Percentiles rank a stretch among this genome's conserved stretches.
Evolutionary conservation across 1,284 basidiomycete species (phyloP).

Genomic region (Chalciporus sp.): DNA sequence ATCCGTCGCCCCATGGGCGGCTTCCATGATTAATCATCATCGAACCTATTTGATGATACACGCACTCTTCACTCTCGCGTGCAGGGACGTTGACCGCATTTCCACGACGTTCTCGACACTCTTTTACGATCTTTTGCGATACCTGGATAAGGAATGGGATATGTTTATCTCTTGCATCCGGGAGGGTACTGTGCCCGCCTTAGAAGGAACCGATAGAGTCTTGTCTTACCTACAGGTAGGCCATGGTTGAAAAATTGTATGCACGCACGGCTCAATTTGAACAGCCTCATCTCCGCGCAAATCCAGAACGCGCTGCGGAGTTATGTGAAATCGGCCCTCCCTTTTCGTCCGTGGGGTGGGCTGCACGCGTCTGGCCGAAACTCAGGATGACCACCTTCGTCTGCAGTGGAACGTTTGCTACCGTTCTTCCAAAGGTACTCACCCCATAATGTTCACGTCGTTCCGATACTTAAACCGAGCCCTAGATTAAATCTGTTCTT

Average conservation of each 20-base stretch:
- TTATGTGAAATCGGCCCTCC: slow-evolving; percentile 15
- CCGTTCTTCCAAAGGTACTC: slow-evolving; percentile 1
- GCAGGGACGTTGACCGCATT: slow-evolving; percentile 4
- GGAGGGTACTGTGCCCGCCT: slow-evolving; percentile 10
- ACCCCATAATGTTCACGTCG: no score
- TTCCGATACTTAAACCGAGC: not conserved
- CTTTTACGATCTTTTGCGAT: slow-evolving; percentile 12
- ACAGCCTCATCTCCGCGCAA: not conserved
- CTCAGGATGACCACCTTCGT: not conserved
- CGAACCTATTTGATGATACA: slow-evolving; percentile 12
- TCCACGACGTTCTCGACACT: not conserved
- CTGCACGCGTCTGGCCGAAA: slow-evolving; percentile 10
- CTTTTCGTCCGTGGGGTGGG: slow-evolving; percentile 16
- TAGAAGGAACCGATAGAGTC: slow-evolving; percentile 8
- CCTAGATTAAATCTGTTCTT: slow-evolving; percentile 2
- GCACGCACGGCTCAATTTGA: not conserved
- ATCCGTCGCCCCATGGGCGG: slow-evolving; percentile 4
- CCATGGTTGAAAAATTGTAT: not conserved
- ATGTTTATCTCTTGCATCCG: slow-evolving; percentile 10
- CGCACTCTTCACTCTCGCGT: slow-evolving; percentile 14
- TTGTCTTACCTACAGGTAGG: slow-evolving; percentile 9
- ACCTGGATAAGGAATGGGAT: slow-evolving; percentile 15
- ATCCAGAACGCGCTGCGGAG: slow-evolving; percentile 13
- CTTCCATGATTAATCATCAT: slow-evolving; percentile 3
- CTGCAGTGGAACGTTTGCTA: slow-evolving; percentile 14